Evolutionary conservation across 2,329 filamentous ascomycete species (phyloP).

Genomic region (Lachnellula occidentalis): DNA sequence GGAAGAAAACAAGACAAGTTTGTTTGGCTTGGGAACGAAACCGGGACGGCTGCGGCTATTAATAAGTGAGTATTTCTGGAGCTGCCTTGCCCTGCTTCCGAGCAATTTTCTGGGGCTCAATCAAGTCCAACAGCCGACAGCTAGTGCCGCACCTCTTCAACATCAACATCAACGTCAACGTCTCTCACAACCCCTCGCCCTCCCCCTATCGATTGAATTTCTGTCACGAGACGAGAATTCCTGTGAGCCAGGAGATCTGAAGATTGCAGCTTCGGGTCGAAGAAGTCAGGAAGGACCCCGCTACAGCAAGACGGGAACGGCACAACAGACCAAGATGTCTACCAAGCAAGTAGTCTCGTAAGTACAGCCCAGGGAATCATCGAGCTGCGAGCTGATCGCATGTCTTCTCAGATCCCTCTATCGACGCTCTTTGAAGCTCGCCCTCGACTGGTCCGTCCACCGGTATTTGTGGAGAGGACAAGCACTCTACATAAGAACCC

Average conservation of each 20-base stretch:
- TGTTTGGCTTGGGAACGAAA: not conserved
- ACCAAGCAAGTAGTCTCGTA: constrained; percentile 32
- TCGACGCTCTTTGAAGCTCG: constrained; percentile 84
- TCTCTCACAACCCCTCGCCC: not conserved
- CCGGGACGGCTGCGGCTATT: not conserved
- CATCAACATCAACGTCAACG: constrained; percentile 12
- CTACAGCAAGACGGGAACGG: not conserved
- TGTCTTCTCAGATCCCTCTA: constrained; percentile 62
- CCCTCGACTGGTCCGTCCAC: constrained; percentile 93
- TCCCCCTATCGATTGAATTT: not conserved
- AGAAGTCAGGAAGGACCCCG: not conserved
- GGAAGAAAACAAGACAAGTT: not conserved
- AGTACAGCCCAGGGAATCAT: constrained; percentile 6
- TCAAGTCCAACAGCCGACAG: constrained; percentile 7
- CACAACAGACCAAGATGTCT: constrained; percentile 26
- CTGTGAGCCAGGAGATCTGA: not conserved
- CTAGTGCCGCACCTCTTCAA: constrained; percentile 8
- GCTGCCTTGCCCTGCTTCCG: not conserved
- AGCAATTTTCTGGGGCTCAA: constrained; percentile 11
- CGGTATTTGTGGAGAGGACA: constrained; percentile 92
- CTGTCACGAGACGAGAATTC: not conserved
- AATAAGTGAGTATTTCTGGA: not conserved
- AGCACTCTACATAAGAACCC: constrained; percentile 87
- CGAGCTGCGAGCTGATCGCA: constrained; percentile 9
- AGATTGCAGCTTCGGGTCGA: not conserved